A percentile compares a stretch with the other conserved stretches of the same genome.
Evolutionary conservation across 1,139 yeast genomes (phyloP).

Genomic region (Geotrichum europaeum): DNA sequence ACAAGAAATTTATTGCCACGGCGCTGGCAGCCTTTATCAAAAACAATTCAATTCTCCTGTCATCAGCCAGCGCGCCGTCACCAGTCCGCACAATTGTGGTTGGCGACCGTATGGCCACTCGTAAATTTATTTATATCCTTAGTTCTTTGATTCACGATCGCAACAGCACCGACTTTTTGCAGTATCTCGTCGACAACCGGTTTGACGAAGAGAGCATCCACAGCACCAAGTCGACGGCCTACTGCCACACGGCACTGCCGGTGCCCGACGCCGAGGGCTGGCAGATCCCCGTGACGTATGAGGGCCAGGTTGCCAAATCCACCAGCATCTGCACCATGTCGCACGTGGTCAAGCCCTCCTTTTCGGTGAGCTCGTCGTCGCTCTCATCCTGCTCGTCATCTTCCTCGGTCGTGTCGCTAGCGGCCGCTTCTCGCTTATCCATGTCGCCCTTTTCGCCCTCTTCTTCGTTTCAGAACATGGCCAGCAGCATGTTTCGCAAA

Average conservation of each 20-base stretch:
- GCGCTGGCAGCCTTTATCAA: neutral
- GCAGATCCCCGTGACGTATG: conserved; percentile 24
- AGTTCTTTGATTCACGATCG: conserved; percentile 23
- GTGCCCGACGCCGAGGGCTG: conserved; percentile 23
- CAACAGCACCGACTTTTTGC: conserved; percentile 13
- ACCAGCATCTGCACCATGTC: conserved; percentile 25
- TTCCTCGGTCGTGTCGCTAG: neutral
- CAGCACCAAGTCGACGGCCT: neutral
- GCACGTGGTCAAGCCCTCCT: conserved; percentile 28
- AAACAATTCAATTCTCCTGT: conserved; percentile 14
- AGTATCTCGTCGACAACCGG: conserved; percentile 10
- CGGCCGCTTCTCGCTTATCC: conserved; percentile 3
- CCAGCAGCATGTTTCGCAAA: conserved; percentile 3
- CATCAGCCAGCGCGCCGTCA: conserved; percentile 4
- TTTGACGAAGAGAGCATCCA: neutral
- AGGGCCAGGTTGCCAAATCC: conserved; percentile 21
- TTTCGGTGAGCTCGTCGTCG: conserved; percentile 21
- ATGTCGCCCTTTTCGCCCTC: neutral
- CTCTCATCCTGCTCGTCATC: conserved; percentile 18
- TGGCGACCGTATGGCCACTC: conserved; percentile 23
- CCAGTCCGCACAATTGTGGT: conserved; percentile 25
- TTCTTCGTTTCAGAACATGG: conserved; percentile 2
- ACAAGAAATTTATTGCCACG: conserved; percentile 2
- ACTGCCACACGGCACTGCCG: neutral
- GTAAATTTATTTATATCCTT: conserved; percentile 26